These are phyloP conservation scores for Ulota crispa DNA, from an alignment of 225 moss, liverwort and hornwort species.

Conservation along the genomic window DNA sequence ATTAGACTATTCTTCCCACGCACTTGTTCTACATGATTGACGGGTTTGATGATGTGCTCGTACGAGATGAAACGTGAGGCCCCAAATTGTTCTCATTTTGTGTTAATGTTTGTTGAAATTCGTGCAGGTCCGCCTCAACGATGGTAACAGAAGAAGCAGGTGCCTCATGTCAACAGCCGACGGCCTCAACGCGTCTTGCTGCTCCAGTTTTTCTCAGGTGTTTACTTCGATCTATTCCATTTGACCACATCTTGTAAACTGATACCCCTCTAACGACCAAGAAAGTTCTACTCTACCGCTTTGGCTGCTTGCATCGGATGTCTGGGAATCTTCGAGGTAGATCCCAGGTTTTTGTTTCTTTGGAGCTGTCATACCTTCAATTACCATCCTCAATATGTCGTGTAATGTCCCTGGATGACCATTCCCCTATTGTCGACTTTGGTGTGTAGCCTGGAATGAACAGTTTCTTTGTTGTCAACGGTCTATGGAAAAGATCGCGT, in stretches of 20 bases:
- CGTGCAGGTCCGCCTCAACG: conserved; percentile 52
- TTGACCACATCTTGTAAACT: not conserved
- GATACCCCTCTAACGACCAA: not conserved
- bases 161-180: conserved; percentile 43
- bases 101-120: not conserved
- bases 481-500: not conserved
- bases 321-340: not conserved
- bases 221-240: not conserved
- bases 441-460: not conserved
- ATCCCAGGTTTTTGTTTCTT: not conserved
- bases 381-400: not conserved
- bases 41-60: too few species aligned
- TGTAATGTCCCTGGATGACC: not conserved
- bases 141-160: conserved; percentile 52
- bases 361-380: not conserved
- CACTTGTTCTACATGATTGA: not conserved
- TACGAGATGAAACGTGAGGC: not conserved
- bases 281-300: not conserved
- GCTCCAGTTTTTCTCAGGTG: conserved; percentile 60
- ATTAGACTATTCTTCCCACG: not conserved
- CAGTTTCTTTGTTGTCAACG: not conserved
- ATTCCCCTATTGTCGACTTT: not conserved
- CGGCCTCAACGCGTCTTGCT: conserved; percentile 27
- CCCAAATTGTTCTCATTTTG: not conserved
- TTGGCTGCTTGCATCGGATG: not conserved